A percentile compares a stretch with the other conserved stretches of the same genome.
phyloP scores from a whole-genome alignment of 768 basidiomycete species.

The Nidularia sp. region DNA sequence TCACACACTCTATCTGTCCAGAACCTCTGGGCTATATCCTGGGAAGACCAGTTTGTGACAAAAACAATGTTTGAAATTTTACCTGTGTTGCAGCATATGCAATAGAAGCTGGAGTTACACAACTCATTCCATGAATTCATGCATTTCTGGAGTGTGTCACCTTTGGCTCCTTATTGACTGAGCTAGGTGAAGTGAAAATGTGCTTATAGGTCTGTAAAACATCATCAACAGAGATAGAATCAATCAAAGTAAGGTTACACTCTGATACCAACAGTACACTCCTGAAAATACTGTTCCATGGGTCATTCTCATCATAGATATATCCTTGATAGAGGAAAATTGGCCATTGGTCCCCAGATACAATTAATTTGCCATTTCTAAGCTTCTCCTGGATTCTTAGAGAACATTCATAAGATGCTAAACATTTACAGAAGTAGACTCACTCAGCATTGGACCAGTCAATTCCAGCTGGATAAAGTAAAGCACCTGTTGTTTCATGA shows the following conservation, averaged over 20 bases:
- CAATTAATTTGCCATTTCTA: constrained; percentile 3
- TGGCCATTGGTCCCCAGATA: constrained; percentile 10
- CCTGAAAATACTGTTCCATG: constrained; percentile 10
- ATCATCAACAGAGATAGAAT: background rate
- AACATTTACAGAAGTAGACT: background rate
- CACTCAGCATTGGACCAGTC: constrained; percentile 15
- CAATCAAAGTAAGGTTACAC: background rate
- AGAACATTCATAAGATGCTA: background rate
- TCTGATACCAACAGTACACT: constrained; percentile 3
- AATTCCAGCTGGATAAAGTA: constrained; percentile 14
- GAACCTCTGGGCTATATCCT: no score
- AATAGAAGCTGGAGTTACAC: constrained; percentile 10
- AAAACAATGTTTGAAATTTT: no score
- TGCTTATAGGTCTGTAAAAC: constrained; percentile 7
- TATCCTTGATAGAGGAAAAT: constrained; percentile 11
- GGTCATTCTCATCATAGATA: constrained; percentile 8
- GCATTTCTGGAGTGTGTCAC: constrained; percentile 10
- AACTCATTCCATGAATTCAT: constrained; percentile 10
- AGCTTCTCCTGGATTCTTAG: constrained; percentile 6
- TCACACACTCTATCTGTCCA: no score
- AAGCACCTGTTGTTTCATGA: constrained; percentile 11
- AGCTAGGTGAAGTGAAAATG: constrained; percentile 6
- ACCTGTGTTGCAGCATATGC: constrained; percentile 9
- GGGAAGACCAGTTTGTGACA: no score
- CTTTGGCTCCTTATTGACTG: constrained; percentile 1